Evolutionary conservation across 176 grass and related monocot species (phyloP), one percentile per base, ranked within the genome.

Genomic region (Carex littledalei): DNA sequence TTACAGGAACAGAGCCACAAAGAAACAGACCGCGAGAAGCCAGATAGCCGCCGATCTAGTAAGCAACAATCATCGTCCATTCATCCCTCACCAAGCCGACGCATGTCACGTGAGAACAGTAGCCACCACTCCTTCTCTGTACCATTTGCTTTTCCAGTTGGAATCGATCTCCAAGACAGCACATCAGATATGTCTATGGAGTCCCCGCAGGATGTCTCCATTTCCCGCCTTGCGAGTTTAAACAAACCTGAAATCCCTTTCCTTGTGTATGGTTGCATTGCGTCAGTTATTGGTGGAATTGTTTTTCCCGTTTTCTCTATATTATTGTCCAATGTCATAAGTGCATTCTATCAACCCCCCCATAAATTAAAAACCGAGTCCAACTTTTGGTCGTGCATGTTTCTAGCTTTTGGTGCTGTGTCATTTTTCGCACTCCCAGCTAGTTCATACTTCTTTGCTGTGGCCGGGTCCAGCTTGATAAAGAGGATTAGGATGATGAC

Each of bases 311-410:
- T 97, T 35, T 97, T 92, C 71, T 88, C 90, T 2, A 83, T 97
- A 75, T 84, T 97, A 39, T 81, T 97, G 20, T 94, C 94, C 16
- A 94, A 94, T 86, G 94, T 92, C 49, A 97, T 97, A 59, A 89
- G 90, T 82, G 87, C 92, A 75, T 94, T 97, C 87, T 97, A 94
- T 8, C 70, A 94, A 79, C 90, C 90, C 2, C 90, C 94, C 11
- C 85, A 94, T 82, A 85, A 89, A 58, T 86, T 97, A 67, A 92
- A 83, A 74, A 97, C 84, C 24, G 84, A 97, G 83, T 94, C 92
- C 34, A 89, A 94, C 47, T 97, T 94, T 67, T 97, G 94, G 94
- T 89, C 94, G 24, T 89, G 90, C 62, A 94, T 97, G 94, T 97
- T 97, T 89, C 89, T 97, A 41, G 86, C 90, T 67, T 94, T 97